These are phyloP conservation scores for Gnaphalium uliginosum DNA, from an alignment of 129 eudicot genomes.

Conservation along the genomic window DNA sequence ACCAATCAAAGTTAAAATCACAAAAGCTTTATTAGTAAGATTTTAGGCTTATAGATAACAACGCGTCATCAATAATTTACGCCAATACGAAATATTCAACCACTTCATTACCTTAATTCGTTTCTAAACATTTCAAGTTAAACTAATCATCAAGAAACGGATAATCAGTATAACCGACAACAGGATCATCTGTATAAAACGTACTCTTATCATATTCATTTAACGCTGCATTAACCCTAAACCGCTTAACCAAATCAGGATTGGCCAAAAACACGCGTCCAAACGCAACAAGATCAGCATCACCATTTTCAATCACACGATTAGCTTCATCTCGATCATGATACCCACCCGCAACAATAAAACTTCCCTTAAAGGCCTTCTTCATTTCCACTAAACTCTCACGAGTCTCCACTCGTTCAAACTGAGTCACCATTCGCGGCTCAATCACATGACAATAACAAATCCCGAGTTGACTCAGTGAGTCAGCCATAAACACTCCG, in stretches of 20 bases:
- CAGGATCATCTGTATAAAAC: conserved; percentile 33
- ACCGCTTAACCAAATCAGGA: conserved; percentile 39
- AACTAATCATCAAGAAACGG: conserved; percentile 31
- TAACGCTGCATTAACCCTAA: conserved; percentile 26
- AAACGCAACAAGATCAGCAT: conserved; percentile 42
- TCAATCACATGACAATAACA: conserved; percentile 40
- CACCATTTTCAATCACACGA: conserved; percentile 24
- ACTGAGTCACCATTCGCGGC: conserved; percentile 44
- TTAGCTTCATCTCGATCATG: conserved; percentile 40
- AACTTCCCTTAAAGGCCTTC: conserved; percentile 36
- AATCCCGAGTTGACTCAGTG: conserved; percentile 30
- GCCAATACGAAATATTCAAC: no score
- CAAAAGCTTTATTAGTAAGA: no score
- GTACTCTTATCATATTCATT: conserved; percentile 38
- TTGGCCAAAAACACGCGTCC: conserved; percentile 40
- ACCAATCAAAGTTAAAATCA: no score
- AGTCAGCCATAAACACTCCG: conserved; percentile 37
- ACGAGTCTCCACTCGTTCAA: conserved; percentile 31
- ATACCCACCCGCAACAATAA: conserved; percentile 50
- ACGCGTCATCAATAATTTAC: no score
- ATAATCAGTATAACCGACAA: conserved; percentile 44
- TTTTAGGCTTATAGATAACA: no score
- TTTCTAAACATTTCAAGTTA: background rate
- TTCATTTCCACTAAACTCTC: conserved; percentile 37
- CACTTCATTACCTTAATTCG: background rate